phyloP scores from a whole-genome alignment of 2,329 filamentous ascomycete species.

The Shiraia bambusicola region DNA sequence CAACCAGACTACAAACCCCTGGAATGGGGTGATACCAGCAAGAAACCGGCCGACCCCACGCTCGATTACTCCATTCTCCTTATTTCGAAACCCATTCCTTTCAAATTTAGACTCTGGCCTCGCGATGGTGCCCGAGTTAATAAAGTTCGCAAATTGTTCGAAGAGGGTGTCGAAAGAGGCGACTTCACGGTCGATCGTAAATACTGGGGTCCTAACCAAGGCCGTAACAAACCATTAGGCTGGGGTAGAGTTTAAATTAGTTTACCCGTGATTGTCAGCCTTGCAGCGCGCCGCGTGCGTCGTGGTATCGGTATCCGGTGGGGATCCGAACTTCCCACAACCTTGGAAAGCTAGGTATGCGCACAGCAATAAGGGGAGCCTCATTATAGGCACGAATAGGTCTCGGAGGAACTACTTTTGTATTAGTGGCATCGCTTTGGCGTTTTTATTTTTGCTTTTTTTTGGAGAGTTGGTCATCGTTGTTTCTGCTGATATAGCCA shows the following conservation, averaged over 20 bases:
- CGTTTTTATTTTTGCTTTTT: no score
- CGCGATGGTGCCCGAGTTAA: constrained; percentile 36
- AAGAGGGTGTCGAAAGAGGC: constrained; percentile 40
- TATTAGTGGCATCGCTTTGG: no score
- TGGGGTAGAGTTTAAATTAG: constrained; percentile 39
- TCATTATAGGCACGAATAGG: no score
- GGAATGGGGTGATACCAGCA: constrained; percentile 24
- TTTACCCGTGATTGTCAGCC: constrained; percentile 1
- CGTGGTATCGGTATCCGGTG: constrained; percentile 3
- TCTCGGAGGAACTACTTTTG: no score
- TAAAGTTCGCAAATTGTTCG: constrained; percentile 38
- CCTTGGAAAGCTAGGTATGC: no score
- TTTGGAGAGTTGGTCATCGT: no score
- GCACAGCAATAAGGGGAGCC: no score
- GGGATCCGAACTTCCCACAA: constrained; percentile 15
- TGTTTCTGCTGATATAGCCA: no score
- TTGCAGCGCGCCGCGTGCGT: constrained; percentile 8
- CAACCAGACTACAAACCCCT: constrained; percentile 22
- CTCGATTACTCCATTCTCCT: constrained; percentile 48
- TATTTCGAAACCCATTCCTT: constrained; percentile 50
- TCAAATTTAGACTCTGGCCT: constrained; percentile 46
- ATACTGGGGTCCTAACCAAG: constrained; percentile 45
- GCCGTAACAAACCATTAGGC: constrained; percentile 32
- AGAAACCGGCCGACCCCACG: constrained; percentile 44
- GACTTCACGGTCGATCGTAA: constrained; percentile 41